phyloP scores from a whole-genome alignment of 163 green algal species.

The Scenedesmus sp. region DNA sequence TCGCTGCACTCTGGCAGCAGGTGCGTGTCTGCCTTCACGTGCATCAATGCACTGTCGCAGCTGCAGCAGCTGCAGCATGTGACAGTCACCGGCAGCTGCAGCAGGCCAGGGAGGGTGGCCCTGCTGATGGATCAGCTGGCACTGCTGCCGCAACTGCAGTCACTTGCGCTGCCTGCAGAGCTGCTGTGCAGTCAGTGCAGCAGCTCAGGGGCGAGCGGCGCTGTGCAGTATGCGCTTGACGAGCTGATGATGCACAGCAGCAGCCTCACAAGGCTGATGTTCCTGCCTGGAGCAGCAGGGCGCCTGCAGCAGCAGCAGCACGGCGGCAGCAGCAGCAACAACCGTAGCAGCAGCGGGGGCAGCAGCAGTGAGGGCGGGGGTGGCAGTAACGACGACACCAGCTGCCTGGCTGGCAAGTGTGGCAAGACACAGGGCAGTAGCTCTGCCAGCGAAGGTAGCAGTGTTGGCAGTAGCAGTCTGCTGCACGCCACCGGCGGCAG shows the following conservation, averaged over 20 bases:
- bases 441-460: not conserved
- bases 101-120: not conserved
- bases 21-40: not conserved
- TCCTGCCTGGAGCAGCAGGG: not conserved
- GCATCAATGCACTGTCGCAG: conserved; percentile 8
- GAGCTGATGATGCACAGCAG: not conserved
- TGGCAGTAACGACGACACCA: not conserved
- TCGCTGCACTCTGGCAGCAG: not conserved
- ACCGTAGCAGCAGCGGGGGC: not conserved
- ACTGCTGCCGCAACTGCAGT: conserved; percentile 15
- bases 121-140: conserved; percentile 3
- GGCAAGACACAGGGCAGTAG: not conserved
- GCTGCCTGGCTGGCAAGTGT: not conserved
- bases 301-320: not conserved
- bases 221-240: not conserved
- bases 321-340: not conserved
- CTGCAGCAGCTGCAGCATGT: conserved; percentile 24
- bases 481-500: not conserved
- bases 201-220: not conserved
- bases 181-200: conserved; percentile 7
- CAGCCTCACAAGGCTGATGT: not conserved
- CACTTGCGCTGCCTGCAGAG: not conserved
- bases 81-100: not conserved
- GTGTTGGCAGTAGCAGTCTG: not conserved
- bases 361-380: not conserved